A percentile compares a stretch with the other conserved stretches of the same genome.
These are phyloP conservation scores for Penicillium sp. DNA, from an alignment of 2,329 filamentous ascomycete genomes.

Conservation along the genomic window DNA sequence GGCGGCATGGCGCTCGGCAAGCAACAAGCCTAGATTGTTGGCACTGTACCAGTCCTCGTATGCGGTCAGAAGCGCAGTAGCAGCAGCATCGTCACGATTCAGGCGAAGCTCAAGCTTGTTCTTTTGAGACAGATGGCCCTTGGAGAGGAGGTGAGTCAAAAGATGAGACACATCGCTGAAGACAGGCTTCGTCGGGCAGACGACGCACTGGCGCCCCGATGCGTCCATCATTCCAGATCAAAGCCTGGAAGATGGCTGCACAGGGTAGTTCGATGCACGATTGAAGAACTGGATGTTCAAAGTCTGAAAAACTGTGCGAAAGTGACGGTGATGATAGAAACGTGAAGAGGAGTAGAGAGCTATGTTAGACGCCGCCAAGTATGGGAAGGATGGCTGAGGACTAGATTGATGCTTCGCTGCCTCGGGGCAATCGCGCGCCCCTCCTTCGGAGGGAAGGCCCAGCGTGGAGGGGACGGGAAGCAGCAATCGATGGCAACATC, in stretches of 20 bases:
- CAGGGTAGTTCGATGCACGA: conserved; percentile 35
- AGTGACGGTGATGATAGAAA: conserved; percentile 18
- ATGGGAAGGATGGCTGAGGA: background rate
- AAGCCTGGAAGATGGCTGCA: conserved; percentile 17
- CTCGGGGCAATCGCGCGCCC: background rate
- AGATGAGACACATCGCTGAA: conserved; percentile 93
- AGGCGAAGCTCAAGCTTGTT: conserved; percentile 75
- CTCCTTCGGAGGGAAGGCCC: background rate
- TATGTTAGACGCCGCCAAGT: background rate
- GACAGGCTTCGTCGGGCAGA: conserved; percentile 73
- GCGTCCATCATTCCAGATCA: conserved; percentile 40
- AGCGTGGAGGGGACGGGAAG: background rate
- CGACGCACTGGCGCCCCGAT: conserved; percentile 76
- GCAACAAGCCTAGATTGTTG: conserved; percentile 70
- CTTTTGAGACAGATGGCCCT: conserved; percentile 83
- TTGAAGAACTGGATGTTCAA: conserved; percentile 12
- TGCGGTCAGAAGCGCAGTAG: conserved; percentile 63
- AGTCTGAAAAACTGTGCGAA: background rate
- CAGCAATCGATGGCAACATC: too few species aligned
- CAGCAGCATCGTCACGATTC: conserved; percentile 56
- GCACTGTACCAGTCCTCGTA: conserved; percentile 80
- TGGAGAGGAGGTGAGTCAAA: conserved; percentile 88
- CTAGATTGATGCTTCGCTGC: background rate
- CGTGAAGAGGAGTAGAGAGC: background rate
- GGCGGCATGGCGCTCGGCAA: conserved; percentile 75